Base-by-base conservation (phyloP, 352 stramenopile species). In the Globisporangium echinulatum region DNA sequence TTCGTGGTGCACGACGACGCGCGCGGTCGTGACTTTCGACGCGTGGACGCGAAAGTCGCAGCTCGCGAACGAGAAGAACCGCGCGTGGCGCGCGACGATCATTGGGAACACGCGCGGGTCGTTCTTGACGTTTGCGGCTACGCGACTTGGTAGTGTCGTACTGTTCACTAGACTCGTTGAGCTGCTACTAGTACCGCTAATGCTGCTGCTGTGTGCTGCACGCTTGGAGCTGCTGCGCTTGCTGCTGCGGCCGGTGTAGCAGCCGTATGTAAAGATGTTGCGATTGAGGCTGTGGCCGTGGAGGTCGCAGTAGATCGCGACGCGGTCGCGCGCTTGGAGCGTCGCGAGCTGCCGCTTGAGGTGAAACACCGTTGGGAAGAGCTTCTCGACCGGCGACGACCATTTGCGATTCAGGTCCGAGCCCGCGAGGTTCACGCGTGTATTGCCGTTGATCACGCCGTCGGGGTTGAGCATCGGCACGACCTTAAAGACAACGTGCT, bases 391-490 rank as follows among this genome's bases (percentile, higher is more conserved):
- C 1, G 79, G 83, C 14, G 62, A 81, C n/a, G 72, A 70, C 83
- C 83, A 92, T 61, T 92, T 92, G 47, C 83, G 83, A 48, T 92
- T 92, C 10, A 92, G 69, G 49, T 92, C 83, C 79, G 79, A 90
- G 1, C 80, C 91, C 0, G 90, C 82, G 14, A 97, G 72, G 50
- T 77, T 94, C 11, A 90, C 85, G 17, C 91, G 85, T 49, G 92
- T 94, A 61, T 97, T 97, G 59, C 91, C 91, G 50, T 96, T 90
- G 46, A 97, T 86, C 46, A 97, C 91, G 19, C 91, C 91, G 61
- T 97, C 91, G 0, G 87, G 87, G 50, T 97, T 97, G 44, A 97
- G 82, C 91, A 97, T 97, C 5, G 91, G 91, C 7, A 96, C 83
- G 17, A 97, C 51, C 64, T 96, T 95, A 63, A 97, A 96, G 14